Percentiles rank a stretch among this genome's conserved stretches.
Conservation (phyloP, 2,329 filamentous ascomycete genomes). For the Calycina marina region DNA sequence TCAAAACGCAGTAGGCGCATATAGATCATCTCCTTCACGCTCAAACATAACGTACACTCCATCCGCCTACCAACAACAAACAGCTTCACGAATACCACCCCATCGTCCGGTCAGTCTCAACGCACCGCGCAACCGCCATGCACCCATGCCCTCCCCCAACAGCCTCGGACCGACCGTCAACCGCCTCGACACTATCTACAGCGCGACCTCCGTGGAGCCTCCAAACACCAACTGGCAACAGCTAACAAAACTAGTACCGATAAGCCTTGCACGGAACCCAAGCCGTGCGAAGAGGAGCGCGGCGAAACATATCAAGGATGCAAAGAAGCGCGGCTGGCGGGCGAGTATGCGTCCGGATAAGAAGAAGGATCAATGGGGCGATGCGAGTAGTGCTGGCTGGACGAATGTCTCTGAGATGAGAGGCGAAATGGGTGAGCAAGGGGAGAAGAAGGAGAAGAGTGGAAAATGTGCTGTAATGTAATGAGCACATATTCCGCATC, state of each 20-base stretch:
- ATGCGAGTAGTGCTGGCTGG: constrained; percentile 35
- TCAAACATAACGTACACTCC: constrained; percentile 2
- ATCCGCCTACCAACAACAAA: constrained; percentile 2
- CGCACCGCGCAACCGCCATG: constrained; percentile 22
- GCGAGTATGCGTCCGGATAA: constrained; percentile 23
- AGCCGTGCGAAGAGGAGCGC: constrained; percentile 46
- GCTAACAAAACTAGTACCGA: constrained; percentile 6
- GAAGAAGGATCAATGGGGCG: constrained; percentile 27
- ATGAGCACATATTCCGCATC: too few relatives aligned
- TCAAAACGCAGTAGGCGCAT: constrained; percentile 6
- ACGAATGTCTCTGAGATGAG: constrained; percentile 29
- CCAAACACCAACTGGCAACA: constrained; percentile 11
- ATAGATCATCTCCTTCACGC: constrained; percentile 4
- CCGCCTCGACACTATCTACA: constrained; percentile 41
- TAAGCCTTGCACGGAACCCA: constrained; percentile 19
- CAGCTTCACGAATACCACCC: not conserved
- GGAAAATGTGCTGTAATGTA: constrained; percentile 41
- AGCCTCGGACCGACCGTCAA: constrained; percentile 30
- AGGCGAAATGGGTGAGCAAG: constrained; percentile 8
- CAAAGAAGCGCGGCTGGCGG: constrained; percentile 41
- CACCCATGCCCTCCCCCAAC: constrained; percentile 29
- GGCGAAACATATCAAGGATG: constrained; percentile 46
- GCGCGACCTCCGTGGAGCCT: constrained; percentile 19
- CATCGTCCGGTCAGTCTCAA: constrained; percentile 9
- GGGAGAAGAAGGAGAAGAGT: constrained; percentile 22